Conservation (phyloP, 2,329 filamentous ascomycete genomes). For the Apiospora marii region DNA sequence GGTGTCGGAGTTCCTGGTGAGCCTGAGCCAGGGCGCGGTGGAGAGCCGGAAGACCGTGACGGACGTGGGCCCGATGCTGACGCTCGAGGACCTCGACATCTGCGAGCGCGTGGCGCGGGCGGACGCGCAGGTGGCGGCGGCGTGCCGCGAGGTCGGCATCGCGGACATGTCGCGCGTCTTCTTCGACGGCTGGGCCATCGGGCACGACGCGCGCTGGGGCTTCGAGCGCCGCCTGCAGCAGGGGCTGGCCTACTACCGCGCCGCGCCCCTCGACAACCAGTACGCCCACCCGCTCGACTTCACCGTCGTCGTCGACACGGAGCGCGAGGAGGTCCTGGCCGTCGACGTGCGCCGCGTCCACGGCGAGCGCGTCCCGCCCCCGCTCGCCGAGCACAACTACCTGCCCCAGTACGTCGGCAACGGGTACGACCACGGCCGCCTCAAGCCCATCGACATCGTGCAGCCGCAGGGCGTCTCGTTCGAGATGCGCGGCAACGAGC, state of each 20-base stretch:
- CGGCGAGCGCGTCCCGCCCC: conserved; percentile 44
- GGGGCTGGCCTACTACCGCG: conserved; percentile 83
- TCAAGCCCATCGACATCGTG: conserved; percentile 67
- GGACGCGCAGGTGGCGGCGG: conserved; percentile 78
- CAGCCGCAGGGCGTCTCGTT: conserved; percentile 70
- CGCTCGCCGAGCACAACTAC: conserved; percentile 48
- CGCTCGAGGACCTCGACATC: conserved; percentile 81
- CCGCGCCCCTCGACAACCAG: conserved; percentile 74
- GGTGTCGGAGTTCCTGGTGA: conserved; percentile 61
- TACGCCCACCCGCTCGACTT: conserved; percentile 66
- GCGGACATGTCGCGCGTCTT: conserved; percentile 85
- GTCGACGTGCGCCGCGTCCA: conserved; percentile 52
- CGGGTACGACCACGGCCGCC: conserved; percentile 43
- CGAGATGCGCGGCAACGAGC: conserved; percentile 51
- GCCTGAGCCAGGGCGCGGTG: conserved; percentile 50
- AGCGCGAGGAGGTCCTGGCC: conserved; percentile 53
- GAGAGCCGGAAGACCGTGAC: conserved; percentile 55
- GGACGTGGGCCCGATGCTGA: conserved; percentile 63
- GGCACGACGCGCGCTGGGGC: conserved; percentile 81
- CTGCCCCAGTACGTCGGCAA: conserved; percentile 47
- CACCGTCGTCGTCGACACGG: conserved; percentile 54
- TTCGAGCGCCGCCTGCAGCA: conserved; percentile 77
- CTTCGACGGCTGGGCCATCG: conserved; percentile 86
- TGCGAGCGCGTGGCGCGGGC: conserved; percentile 74
- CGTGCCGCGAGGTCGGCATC: conserved; percentile 78